phyloP scores from a whole-genome alignment of 2,329 filamentous ascomycete species.

The Colletotrichum chrysophilum region DNA sequence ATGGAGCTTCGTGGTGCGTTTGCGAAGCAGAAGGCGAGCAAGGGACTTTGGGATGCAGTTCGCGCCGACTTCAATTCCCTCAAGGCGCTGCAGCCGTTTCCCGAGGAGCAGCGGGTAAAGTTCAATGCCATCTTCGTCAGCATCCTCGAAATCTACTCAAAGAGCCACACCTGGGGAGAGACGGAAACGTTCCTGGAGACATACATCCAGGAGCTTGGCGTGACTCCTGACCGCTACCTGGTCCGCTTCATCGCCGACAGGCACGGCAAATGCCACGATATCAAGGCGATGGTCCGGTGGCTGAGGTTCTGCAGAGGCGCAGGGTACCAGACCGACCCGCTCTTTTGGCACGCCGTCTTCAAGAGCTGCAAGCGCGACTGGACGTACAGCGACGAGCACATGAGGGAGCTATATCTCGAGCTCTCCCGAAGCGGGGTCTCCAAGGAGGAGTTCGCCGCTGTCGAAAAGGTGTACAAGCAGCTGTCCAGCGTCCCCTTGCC shows the following conservation, averaged over 20 bases:
- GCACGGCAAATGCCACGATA: slow-evolving; percentile 44
- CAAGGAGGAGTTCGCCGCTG: slow-evolving; percentile 1
- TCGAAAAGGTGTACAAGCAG: slow-evolving; percentile 13
- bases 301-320: slow-evolving; percentile 39
- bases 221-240: slow-evolving; percentile 39
- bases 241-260: slow-evolving; percentile 49
- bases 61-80: slow-evolving; percentile 35
- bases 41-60: slow-evolving; percentile 47
- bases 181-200: slow-evolving; percentile 42
- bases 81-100: slow-evolving; percentile 21
- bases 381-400: slow-evolving; percentile 39
- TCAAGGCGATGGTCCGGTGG: slow-evolving; percentile 44
- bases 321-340: slow-evolving; percentile 40
- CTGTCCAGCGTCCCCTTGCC: background rate
- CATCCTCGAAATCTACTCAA: slow-evolving; percentile 43
- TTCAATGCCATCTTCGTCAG: slow-evolving; percentile 39
- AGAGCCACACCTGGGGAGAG: slow-evolving; percentile 43
- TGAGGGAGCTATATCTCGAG: slow-evolving; percentile 38
- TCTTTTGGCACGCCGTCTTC: slow-evolving; percentile 45
- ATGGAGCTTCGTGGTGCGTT: slow-evolving; percentile 36
- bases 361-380: slow-evolving; percentile 40
- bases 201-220: slow-evolving; percentile 38
- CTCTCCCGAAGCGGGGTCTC: slow-evolving; percentile 31
- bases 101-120: slow-evolving; percentile 1
- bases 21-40: slow-evolving; percentile 39